These are phyloP conservation scores for Thalassiosira mediterranea DNA, from an alignment of 352 stramenopile genomes.

Conservation along the genomic window DNA sequence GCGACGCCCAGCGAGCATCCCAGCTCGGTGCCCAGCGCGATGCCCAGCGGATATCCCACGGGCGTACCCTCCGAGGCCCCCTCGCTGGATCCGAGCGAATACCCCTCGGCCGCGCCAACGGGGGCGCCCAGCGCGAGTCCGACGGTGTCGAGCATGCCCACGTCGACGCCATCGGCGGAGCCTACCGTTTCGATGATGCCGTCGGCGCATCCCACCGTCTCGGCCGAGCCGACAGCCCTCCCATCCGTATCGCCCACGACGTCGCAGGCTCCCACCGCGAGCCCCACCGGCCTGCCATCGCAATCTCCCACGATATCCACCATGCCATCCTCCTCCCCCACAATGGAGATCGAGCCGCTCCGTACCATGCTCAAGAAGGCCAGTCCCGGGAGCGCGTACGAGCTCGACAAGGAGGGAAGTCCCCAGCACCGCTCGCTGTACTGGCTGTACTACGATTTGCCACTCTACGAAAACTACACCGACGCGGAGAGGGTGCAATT, in stretches of 20 bases:
- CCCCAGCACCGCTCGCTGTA: slow-evolving; percentile 15
- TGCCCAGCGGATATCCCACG: slow-evolving; percentile 1
- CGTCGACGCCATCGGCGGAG: too few species aligned
- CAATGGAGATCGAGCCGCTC: slow-evolving; percentile 30
- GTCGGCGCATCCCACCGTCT: slow-evolving; percentile 2
- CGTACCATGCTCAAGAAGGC: slow-evolving; percentile 16
- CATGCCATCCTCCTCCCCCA: slow-evolving; percentile 16
- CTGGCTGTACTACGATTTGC: slow-evolving; percentile 27
- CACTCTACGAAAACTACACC: slow-evolving; percentile 19
- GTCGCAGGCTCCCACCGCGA: not conserved
- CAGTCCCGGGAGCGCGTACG: not conserved
- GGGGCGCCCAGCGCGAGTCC: not conserved
- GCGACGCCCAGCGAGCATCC: not conserved
- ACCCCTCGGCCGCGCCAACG: slow-evolving; percentile 1
- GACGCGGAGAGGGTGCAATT: slow-evolving; percentile 23
- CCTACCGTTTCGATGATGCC: not conserved
- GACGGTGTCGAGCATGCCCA: too few species aligned
- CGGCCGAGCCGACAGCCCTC: not conserved
- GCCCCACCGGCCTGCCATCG: slow-evolving; percentile 5
- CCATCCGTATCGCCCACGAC: slow-evolving; percentile 9
- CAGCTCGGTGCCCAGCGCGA: slow-evolving; percentile 15
- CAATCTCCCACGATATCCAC: slow-evolving; percentile 3
- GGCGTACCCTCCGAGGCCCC: not conserved
- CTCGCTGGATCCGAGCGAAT: not conserved
- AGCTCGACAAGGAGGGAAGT: slow-evolving; percentile 10